These are phyloP conservation scores for Zoysia japonica DNA, from an alignment of 176 grass and related monocot genomes.

Conservation along the genomic window DNA sequence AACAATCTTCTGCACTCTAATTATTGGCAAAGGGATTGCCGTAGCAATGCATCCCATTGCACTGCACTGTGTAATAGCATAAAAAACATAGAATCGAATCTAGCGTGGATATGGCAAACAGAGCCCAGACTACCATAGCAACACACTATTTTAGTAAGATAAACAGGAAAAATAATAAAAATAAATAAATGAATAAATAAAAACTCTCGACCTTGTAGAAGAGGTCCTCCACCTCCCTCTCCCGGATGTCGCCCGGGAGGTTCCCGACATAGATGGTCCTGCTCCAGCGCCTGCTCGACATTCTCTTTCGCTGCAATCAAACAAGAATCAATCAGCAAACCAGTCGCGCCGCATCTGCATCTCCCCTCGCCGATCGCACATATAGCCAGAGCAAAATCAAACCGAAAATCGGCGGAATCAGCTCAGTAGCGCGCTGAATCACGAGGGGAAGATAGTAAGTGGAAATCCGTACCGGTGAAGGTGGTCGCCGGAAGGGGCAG, in stretches of 20 bases:
- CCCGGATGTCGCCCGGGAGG: conserved; percentile 89
- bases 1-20: not conserved
- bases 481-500: not conserved
- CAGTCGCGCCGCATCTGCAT: conserved; percentile 9
- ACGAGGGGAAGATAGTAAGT: not conserved
- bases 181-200: not conserved
- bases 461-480: not conserved
- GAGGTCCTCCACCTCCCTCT: conserved; percentile 95
- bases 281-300: conserved; percentile 77
- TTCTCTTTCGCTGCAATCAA: conserved; percentile 35
- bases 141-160: not conserved
- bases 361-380: not conserved
- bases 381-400: not conserved
- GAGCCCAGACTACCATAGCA: too few species aligned
- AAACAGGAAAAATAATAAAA: not conserved
- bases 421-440: not conserved
- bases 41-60: not conserved
- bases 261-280: conserved; percentile 93
- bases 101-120: not conserved
- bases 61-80: not conserved
- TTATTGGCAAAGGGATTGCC: not conserved
- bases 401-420: not conserved
- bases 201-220: conserved; percentile 62
- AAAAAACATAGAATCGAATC: not conserved
- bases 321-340: not conserved